These are phyloP conservation scores for Malus hybrid DNA, from an alignment of 331 rosid species.

Conservation along the genomic window DNA sequence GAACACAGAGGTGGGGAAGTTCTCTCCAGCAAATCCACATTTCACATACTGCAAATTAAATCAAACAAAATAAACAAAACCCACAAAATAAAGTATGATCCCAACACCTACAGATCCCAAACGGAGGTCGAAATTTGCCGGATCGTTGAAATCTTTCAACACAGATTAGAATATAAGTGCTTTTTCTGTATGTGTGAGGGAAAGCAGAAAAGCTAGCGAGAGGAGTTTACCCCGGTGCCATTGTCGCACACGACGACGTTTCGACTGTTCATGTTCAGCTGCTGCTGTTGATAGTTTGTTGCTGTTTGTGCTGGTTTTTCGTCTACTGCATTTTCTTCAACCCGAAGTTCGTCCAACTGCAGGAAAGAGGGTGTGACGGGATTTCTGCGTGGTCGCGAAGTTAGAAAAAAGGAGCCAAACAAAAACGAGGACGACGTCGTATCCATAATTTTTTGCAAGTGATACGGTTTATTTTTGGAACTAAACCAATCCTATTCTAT, in stretches of 20 bases:
- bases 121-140: neutral
- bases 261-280: conserved; percentile 54
- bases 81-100: neutral
- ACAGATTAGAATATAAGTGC: neutral
- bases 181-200: neutral
- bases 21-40: conserved; percentile 97
- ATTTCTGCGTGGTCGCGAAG: neutral
- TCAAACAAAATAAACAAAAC: neutral
- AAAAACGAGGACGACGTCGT: neutral
- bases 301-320: neutral
- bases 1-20: conserved; percentile 89
- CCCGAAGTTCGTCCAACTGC: conserved; percentile 12
- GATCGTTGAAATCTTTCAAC: conserved; percentile 3
- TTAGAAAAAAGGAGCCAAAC: neutral
- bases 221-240: conserved; percentile 75
- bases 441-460: neutral
- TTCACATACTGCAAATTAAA: conserved; percentile 73
- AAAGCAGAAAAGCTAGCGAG: neutral
- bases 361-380: neutral
- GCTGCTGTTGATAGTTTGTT: neutral
- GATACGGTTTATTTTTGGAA: neutral
- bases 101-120: neutral
- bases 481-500: neutral
- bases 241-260: conserved; percentile 94
- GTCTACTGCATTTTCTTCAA: conserved; percentile 6